phyloP scores from a whole-genome alignment of 2,329 filamentous ascomycete genomes.

The Juglanconis oblonga region DNA sequence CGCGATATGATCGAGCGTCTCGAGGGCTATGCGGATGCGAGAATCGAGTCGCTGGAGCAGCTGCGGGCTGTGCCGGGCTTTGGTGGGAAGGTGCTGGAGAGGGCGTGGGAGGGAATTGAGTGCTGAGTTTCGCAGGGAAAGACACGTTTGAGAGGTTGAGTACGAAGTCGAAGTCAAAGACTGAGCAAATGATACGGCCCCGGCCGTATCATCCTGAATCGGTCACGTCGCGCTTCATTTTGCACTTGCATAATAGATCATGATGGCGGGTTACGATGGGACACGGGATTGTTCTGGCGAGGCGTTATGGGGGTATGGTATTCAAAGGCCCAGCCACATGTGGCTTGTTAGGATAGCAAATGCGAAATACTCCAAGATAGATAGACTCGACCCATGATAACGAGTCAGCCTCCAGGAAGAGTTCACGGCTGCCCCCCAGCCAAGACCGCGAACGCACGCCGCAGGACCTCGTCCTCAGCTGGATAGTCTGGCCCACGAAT shows the following conservation, averaged over 20 bases:
- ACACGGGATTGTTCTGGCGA: slow-evolving; percentile 6
- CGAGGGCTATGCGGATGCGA: slow-evolving; percentile 40
- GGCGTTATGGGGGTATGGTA: slow-evolving; percentile 8
- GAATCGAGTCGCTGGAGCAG: slow-evolving; percentile 48
- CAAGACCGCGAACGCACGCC: slow-evolving; percentile 14
- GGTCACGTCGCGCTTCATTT: neutral
- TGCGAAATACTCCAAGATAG: neutral
- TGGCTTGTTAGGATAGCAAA: neutral
- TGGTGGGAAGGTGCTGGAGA: slow-evolving; percentile 54
- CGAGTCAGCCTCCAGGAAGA: neutral
- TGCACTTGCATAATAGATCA: neutral
- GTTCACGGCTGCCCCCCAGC: slow-evolving; percentile 1
- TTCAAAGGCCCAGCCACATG: neutral
- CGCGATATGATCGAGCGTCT: slow-evolving; percentile 56
- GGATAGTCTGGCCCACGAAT: slow-evolving; percentile 31
- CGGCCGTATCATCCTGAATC: neutral
- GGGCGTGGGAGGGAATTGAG: slow-evolving; percentile 49
- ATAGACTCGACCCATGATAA: too few relatives aligned
- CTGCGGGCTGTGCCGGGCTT: slow-evolving; percentile 55
- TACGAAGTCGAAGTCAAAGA: neutral
- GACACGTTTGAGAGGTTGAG: neutral
- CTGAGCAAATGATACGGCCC: neutral
- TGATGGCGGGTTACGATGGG: neutral
- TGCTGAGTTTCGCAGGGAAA: neutral
- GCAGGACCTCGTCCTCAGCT: slow-evolving; percentile 34